A percentile compares a stretch with the other conserved stretches of the same genome.
Conservation (phyloP, 2,329 filamentous ascomycete genomes). For the Leptodontidium sp. region DNA sequence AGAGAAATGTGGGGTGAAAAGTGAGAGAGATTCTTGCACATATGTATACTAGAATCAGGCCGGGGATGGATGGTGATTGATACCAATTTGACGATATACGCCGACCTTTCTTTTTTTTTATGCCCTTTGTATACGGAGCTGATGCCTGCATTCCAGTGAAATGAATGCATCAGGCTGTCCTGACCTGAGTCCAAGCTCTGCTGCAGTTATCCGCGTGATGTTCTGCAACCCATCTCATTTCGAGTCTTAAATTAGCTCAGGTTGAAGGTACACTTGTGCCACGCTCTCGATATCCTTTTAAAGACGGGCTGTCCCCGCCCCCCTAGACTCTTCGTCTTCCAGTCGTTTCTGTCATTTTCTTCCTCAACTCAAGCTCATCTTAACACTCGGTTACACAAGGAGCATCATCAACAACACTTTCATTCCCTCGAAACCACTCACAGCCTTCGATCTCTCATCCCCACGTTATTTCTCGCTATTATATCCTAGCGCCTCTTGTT, state of each 20-base stretch:
- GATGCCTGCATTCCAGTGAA: neutral
- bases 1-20: conserved; percentile 6
- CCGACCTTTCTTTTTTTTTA: neutral
- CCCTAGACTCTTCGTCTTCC: too few relatives aligned
- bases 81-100: conserved; percentile 20
- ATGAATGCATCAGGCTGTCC: neutral
- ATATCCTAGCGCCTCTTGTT: too few relatives aligned
- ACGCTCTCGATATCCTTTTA: neutral
- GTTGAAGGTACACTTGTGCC: neutral
- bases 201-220: neutral
- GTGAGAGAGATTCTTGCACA: conserved; percentile 19
- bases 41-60: conserved; percentile 23
- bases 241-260: neutral
- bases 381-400: too few relatives aligned
- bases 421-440: too few relatives aligned
- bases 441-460: too few relatives aligned
- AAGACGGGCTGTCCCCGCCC: too few relatives aligned
- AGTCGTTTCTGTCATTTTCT: too few relatives aligned
- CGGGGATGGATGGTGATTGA: conserved; percentile 7
- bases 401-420: neutral
- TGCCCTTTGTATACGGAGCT: neutral
- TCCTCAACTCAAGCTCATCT: too few relatives aligned
- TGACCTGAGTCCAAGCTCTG: neutral
- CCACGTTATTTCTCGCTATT: too few relatives aligned
- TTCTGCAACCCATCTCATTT: neutral